phyloP scores from a whole-genome alignment of 192 early-diverging fungal species.

The Nowakowskiella sp. region DNA sequence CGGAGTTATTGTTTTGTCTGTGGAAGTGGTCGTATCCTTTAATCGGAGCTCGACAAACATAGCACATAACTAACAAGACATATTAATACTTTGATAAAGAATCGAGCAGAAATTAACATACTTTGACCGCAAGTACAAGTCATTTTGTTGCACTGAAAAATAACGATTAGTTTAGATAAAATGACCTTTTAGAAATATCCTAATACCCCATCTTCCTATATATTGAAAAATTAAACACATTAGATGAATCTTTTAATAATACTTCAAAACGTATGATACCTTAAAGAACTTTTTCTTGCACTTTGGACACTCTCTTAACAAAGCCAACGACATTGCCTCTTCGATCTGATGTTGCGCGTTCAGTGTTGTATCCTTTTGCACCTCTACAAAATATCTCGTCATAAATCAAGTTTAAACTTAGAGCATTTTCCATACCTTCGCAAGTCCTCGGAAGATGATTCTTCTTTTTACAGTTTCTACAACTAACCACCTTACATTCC shows the following conservation, averaged over 20 bases:
- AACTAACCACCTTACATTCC: slow-evolving; percentile 37
- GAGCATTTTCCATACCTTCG: slow-evolving; percentile 25
- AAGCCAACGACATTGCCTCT: slow-evolving; percentile 48
- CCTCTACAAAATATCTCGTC: slow-evolving; percentile 10
- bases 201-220: slow-evolving; percentile 10
- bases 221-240: not conserved
- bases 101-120: not conserved
- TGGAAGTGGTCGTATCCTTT: slow-evolving; percentile 47
- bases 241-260: not conserved
- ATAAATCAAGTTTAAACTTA: not conserved
- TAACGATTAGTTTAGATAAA: not conserved
- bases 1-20: not conserved
- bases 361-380: slow-evolving; percentile 31
- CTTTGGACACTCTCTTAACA: slow-evolving; percentile 45
- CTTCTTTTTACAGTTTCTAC: slow-evolving; percentile 33
- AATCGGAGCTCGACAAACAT: slow-evolving; percentile 36
- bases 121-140: slow-evolving; percentile 35
- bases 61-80: slow-evolving; percentile 29
- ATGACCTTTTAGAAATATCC: not conserved
- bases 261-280: slow-evolving; percentile 13
- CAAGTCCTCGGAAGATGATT: slow-evolving; percentile 49
- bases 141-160: slow-evolving; percentile 48
- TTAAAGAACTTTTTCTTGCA: slow-evolving; percentile 39
- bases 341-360: slow-evolving; percentile 41
- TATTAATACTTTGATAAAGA: slow-evolving; percentile 2